Evolutionary conservation across 2,329 filamentous ascomycete species (phyloP).

Genomic region (Keithomyces neogunnii): DNA sequence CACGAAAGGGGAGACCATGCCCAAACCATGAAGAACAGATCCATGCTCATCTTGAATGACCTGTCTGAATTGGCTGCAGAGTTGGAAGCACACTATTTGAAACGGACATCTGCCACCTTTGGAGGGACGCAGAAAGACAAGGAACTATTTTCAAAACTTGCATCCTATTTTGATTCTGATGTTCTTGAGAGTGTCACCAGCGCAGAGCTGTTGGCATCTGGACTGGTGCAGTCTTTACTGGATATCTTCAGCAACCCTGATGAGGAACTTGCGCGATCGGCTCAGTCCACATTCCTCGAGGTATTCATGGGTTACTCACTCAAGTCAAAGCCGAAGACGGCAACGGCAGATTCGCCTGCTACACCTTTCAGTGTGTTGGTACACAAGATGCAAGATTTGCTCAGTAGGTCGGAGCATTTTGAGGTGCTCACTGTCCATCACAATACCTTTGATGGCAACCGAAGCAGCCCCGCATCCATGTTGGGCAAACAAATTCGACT

Average conservation of each 20-base stretch:
- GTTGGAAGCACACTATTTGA: constrained; percentile 63
- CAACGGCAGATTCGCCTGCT: constrained; percentile 57
- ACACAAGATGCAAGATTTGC: constrained; percentile 87
- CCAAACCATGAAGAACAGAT: constrained; percentile 69
- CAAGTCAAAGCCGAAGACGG: constrained; percentile 56
- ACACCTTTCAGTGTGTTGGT: constrained; percentile 88
- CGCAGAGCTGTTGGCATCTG: constrained; percentile 84
- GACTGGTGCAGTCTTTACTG: constrained; percentile 76
- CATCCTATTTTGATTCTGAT: constrained; percentile 79
- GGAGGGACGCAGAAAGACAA: constrained; percentile 38
- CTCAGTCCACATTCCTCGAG: constrained; percentile 77
- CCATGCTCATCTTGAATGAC: constrained; percentile 63
- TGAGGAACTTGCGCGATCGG: constrained; percentile 51
- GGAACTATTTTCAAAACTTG: constrained; percentile 65
- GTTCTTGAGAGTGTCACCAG: constrained; percentile 91
- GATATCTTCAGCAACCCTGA: constrained; percentile 71
- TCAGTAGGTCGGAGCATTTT: constrained; percentile 96
- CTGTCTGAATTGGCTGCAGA: constrained; percentile 64
- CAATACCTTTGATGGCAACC: constrained; percentile 80
- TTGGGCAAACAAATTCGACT: constrained; percentile 90
- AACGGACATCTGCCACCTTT: constrained; percentile 37
- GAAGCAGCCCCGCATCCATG: constrained; percentile 91
- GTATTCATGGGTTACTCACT: constrained; percentile 79
- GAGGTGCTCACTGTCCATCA: constrained; percentile 95
- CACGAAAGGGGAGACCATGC: constrained; percentile 72